These are phyloP conservation scores for Hyphopichia burtonii DNA, from an alignment of 1,139 yeast species.

Conservation along the genomic window DNA sequence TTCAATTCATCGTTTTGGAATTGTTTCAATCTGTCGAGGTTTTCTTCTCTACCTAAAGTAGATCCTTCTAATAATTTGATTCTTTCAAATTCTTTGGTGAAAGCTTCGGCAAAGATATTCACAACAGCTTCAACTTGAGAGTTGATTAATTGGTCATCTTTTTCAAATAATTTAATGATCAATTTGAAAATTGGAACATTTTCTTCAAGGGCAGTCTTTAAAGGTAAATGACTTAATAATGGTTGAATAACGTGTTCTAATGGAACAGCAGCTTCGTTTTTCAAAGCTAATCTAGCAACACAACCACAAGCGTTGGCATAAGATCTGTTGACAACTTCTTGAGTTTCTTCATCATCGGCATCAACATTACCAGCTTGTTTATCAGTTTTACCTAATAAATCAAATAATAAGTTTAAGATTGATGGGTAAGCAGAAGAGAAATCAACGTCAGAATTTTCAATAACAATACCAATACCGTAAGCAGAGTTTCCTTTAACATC, in stretches of 20 bases:
- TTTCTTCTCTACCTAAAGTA: conserved; percentile 81
- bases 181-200: conserved; percentile 86
- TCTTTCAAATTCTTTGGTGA: conserved; percentile 71
- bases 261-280: conserved; percentile 73
- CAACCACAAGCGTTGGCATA: conserved; percentile 97
- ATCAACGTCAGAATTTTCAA: conserved; percentile 59
- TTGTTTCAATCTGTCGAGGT: conserved; percentile 74
- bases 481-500: conserved; percentile 97
- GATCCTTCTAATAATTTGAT: conserved; percentile 67
- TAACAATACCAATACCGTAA: conserved; percentile 85
- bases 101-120: conserved; percentile 67
- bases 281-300: conserved; percentile 86
- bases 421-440: conserved; percentile 64
- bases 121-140: conserved; percentile 63
- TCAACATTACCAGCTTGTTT: conserved; percentile 57
- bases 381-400: conserved; percentile 76
- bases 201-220: conserved; percentile 88
- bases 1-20: conserved; percentile 69
- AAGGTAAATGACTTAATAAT: conserved; percentile 76
- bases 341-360: conserved; percentile 74
- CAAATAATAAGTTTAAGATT: conserved; percentile 74
- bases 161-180: conserved; percentile 68
- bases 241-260: conserved; percentile 77
- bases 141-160: conserved; percentile 56
- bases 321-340: conserved; percentile 79